Evolutionary conservation across 306 rosid genomes (phyloP), one percentile per base, ranked within the genome.

Genomic region (Lotus japonicus): DNA sequence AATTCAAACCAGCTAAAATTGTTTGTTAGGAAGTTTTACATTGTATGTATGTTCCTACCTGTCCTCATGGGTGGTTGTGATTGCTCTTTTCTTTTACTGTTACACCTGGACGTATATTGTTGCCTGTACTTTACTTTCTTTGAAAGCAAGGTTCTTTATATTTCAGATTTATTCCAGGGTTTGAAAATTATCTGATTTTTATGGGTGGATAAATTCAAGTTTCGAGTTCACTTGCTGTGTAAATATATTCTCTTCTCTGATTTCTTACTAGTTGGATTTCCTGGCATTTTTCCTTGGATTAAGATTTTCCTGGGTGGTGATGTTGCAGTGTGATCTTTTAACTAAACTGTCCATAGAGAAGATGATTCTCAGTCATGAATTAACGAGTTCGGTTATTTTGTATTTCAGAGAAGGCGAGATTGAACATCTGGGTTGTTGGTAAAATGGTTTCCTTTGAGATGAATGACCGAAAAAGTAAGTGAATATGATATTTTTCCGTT

Each of bases 401-500:
- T 39, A 52, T 44, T 79, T 79, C 88, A 84, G 95, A 43, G 75
- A 81, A 68, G 76, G 64, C 74, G 68, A 54, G 39, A 44, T 72
- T 77, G 62, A 48, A 59, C 63, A 46, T 56, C 66, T 70, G 71
- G 57, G 49, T 49, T 77, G 48, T 70, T 78, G 28, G 83, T 50
- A 61, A 80, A 72, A 92, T 90, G 97, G 94, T 92, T 80, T 83
- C 96, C 64, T 89, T 92, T 68, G 98, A 92, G 83, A 92, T 92
- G 98, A 92, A 92, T 77, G 98, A 92, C 77, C 87, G 96, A 66
- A 92, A 92, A 83, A 92, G 97, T 92, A 80, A 86, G 97, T 74
- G 9, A 73, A 64, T 72, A 53, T 45, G 64, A 19, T 33, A 7
- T 43, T 48, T 16, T 54, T 21, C 64, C 21, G 7, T 48, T 59